Conservation (phyloP, 2,329 filamentous ascomycete species). For the Aureobasidium vineae region DNA sequence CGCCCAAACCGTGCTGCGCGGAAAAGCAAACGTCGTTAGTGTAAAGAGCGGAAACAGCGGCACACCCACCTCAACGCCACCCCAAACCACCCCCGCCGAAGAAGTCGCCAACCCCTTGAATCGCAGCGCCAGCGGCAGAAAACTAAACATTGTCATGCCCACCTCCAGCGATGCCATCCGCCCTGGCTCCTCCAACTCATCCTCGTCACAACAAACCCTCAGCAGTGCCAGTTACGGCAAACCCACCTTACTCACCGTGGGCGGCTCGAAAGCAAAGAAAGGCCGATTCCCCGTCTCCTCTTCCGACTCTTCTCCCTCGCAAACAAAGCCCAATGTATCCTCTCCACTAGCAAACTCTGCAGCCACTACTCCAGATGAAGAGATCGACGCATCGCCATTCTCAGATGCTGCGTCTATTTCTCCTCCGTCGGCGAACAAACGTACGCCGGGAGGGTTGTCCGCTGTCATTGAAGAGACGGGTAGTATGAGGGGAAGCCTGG, state of each 20-base stretch:
- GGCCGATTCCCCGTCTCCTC: constrained; percentile 34
- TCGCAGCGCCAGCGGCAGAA: constrained; percentile 29
- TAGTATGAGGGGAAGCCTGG: background rate
- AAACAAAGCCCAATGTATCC: constrained; percentile 33
- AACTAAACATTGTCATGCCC: constrained; percentile 44
- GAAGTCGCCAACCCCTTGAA: constrained; percentile 52
- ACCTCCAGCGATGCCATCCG: constrained; percentile 34
- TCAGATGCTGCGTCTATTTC: constrained; percentile 28
- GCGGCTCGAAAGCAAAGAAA: constrained; percentile 39
- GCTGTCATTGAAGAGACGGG: constrained; percentile 47
- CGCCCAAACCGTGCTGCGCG: constrained; percentile 81
- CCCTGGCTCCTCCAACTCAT: constrained; percentile 31
- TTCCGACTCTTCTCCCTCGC: constrained; percentile 32
- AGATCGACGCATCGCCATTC: constrained; percentile 24
- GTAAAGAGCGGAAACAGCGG: constrained; percentile 70
- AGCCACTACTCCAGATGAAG: background rate
- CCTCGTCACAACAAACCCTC: constrained; percentile 37
- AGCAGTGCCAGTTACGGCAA: constrained; percentile 44
- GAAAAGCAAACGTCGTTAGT: constrained; percentile 89
- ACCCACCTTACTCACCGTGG: constrained; percentile 48
- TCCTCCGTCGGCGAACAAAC: background rate
- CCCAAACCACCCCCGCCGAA: constrained; percentile 40
- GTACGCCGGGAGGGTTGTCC: constrained; percentile 34
- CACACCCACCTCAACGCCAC: constrained; percentile 46
- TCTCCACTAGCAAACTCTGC: constrained; percentile 15